Conservation (phyloP, 495 filamentous ascomycete species). For the Aspergillus campestris region DNA sequence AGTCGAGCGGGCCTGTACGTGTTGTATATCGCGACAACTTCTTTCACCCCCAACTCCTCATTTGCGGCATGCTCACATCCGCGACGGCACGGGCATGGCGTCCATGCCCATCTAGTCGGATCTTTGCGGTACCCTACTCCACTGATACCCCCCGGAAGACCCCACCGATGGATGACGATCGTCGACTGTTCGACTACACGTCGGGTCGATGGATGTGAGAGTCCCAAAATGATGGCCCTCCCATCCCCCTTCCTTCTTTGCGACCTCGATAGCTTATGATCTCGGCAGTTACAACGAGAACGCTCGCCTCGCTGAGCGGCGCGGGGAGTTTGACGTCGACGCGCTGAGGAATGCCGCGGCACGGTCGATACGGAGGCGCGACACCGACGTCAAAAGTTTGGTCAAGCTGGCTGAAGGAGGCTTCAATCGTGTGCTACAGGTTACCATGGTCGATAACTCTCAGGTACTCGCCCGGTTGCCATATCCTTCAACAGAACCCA, state of each 20-base stretch:
- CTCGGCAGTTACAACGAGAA: conserved; percentile 5
- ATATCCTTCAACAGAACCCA: conserved; percentile 7
- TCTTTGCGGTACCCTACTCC: not conserved
- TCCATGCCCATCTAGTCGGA: not conserved
- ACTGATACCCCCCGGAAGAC: not conserved
- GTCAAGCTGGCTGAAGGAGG: conserved; percentile 8
- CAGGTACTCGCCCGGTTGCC: conserved; percentile 5
- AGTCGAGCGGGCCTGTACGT: too few relatives aligned
- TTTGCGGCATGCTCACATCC: conserved; percentile 1
- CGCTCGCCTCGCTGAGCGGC: conserved; percentile 3
- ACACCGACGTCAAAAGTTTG: conserved; percentile 2
- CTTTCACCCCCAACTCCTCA: not conserved
- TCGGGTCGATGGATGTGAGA: conserved; percentile 1
- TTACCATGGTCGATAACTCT: conserved; percentile 5
- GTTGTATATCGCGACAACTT: not conserved
- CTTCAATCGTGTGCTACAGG: conserved; percentile 7
- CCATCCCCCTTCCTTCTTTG: not conserved
- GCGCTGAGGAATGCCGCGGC: conserved; percentile 5
- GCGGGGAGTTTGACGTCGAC: conserved; percentile 1
- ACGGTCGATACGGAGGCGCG: conserved; percentile 1
- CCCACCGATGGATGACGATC: conserved; percentile 4
- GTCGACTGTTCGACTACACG: conserved; percentile 7
- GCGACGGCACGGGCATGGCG: conserved; percentile 3
- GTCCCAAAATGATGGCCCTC: not conserved
- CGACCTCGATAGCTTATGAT: conserved; percentile 1